These are phyloP conservation scores for Corniculantispora saksenae DNA, from an alignment of 2,329 filamentous ascomycete species.

Conservation along the genomic window DNA sequence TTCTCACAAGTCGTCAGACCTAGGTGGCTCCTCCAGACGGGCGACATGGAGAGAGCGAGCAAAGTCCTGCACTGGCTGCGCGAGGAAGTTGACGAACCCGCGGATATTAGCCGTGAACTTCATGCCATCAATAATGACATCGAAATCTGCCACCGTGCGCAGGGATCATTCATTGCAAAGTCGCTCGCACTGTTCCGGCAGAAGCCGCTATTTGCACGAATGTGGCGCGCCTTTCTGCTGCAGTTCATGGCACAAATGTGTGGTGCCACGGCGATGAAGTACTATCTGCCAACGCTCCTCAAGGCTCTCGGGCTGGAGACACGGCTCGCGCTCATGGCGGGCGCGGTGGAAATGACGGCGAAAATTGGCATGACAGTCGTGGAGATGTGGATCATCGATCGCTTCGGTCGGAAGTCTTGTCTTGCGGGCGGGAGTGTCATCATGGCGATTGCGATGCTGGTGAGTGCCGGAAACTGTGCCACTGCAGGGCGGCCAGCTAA, in stretches of 20 bases:
- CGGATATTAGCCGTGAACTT: slow-evolving; percentile 45
- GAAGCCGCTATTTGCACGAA: slow-evolving; percentile 47
- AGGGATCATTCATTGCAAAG: slow-evolving; percentile 23
- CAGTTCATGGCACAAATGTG: slow-evolving; percentile 64
- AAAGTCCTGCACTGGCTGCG: slow-evolving; percentile 50
- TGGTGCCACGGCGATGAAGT: slow-evolving; percentile 61
- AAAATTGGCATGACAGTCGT: slow-evolving; percentile 58
- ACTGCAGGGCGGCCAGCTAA: neutral
- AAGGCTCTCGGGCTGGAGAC: slow-evolving; percentile 50
- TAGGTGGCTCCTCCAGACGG: slow-evolving; percentile 59
- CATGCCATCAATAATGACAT: slow-evolving; percentile 48
- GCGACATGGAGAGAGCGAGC: slow-evolving; percentile 43
- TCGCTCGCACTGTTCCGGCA: slow-evolving; percentile 50
- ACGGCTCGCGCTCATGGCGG: slow-evolving; percentile 51
- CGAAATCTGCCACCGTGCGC: slow-evolving; percentile 35
- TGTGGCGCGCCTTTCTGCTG: slow-evolving; percentile 58
- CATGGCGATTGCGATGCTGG: slow-evolving; percentile 56
- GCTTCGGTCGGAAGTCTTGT: slow-evolving; percentile 49
- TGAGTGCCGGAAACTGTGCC: slow-evolving; percentile 30
- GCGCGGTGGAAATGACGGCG: slow-evolving; percentile 57
- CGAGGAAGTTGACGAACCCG: slow-evolving; percentile 40
- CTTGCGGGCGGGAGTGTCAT: slow-evolving; percentile 50
- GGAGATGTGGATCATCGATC: slow-evolving; percentile 59
- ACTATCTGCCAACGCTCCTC: slow-evolving; percentile 58
- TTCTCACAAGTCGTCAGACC: slow-evolving; percentile 34